These are phyloP conservation scores for Testicularia cyperi DNA, from an alignment of 1,284 basidiomycete species.

Conservation along the genomic window DNA sequence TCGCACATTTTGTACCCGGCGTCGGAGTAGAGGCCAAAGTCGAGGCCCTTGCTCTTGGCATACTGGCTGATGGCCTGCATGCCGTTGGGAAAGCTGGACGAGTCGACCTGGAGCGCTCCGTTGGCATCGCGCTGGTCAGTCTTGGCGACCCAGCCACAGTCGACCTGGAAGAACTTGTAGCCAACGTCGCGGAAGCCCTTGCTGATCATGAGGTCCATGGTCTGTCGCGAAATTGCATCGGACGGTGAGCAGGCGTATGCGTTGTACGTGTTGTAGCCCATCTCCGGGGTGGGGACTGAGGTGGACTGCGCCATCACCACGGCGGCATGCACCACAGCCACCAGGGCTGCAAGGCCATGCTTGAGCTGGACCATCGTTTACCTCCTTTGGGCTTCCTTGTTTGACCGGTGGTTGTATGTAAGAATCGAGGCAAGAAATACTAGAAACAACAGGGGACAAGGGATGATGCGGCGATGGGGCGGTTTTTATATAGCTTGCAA, in stretches of 20 bases:
- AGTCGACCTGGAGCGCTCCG: constrained; percentile 62
- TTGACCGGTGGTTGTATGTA: too few relatives aligned
- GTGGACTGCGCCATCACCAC: too few relatives aligned
- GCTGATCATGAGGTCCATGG: constrained; percentile 57
- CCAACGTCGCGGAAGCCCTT: constrained; percentile 47
- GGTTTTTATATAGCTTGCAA: too few relatives aligned
- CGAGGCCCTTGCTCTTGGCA: constrained; percentile 63
- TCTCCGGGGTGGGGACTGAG: constrained; percentile 37
- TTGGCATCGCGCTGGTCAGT: constrained; percentile 58
- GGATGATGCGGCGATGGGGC: too few relatives aligned
- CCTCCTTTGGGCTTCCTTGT: too few relatives aligned
- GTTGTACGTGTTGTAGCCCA: constrained; percentile 58
- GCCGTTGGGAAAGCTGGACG: constrained; percentile 63
- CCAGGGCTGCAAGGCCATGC: too few relatives aligned
- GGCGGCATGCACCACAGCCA: too few relatives aligned
- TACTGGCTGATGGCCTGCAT: constrained; percentile 62
- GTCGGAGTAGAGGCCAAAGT: constrained; percentile 65
- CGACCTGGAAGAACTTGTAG: constrained; percentile 45
- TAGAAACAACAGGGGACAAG: too few relatives aligned
- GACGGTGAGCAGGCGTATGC: constrained; percentile 49
- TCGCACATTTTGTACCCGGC: constrained; percentile 61
- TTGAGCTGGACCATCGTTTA: too few relatives aligned
- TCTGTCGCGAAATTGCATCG: constrained; percentile 51
- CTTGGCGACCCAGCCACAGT: constrained; percentile 61
- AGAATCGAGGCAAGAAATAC: too few relatives aligned